These are phyloP conservation scores for Neurospora sp. DNA, from an alignment of 2,329 filamentous ascomycete species.

Conservation along the genomic window DNA sequence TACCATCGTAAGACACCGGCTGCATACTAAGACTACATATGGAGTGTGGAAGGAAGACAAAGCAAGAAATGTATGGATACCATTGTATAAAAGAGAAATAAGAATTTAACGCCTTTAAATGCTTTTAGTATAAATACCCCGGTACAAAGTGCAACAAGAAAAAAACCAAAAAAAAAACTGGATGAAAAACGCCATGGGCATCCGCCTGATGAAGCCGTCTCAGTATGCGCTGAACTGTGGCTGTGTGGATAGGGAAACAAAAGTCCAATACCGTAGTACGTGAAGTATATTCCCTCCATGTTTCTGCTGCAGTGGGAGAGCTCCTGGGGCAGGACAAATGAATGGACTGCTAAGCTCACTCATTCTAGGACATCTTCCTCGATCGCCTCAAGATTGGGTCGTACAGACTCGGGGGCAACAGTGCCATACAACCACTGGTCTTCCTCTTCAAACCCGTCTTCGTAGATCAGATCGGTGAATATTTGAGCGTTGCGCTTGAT, in stretches of 20 bases:
- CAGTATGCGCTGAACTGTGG: not conserved
- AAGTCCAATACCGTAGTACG: not conserved
- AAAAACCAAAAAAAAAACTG: not conserved
- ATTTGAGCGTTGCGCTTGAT: constrained; percentile 55
- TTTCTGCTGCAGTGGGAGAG: not conserved
- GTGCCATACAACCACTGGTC: constrained; percentile 55
- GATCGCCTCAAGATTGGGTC: constrained; percentile 38
- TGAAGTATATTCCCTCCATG: not conserved
- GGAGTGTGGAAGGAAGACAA: not conserved
- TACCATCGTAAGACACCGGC: not conserved
- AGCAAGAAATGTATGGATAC: not conserved
- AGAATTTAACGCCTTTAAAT: constrained; percentile 18
- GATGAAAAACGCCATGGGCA: not conserved
- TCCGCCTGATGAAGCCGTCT: not conserved
- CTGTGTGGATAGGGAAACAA: not conserved
- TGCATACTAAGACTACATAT: not conserved
- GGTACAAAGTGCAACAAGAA: not conserved
- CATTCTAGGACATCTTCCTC: constrained; percentile 35
- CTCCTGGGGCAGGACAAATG: not conserved
- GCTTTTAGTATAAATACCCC: constrained; percentile 10
- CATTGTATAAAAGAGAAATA: constrained; percentile 1
- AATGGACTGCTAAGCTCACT: not conserved
- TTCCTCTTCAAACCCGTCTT: constrained; percentile 47
- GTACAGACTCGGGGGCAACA: constrained; percentile 42
- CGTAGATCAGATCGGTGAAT: constrained; percentile 53